Conservation (phyloP, 176 grass and related monocot species). For the Stipa capillata region DNA sequence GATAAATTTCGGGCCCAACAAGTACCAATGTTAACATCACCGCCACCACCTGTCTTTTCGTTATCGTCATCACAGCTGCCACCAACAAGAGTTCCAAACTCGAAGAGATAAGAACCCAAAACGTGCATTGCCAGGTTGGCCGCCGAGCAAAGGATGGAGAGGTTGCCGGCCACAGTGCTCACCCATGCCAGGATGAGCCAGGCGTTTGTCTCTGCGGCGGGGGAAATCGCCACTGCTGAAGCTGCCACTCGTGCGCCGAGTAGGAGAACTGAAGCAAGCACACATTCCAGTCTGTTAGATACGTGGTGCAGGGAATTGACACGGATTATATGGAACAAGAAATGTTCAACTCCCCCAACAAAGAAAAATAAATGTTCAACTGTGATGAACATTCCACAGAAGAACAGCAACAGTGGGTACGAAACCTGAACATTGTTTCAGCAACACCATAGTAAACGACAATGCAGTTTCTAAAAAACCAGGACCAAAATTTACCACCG, state of each 20-base stretch:
- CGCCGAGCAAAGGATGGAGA: slow-evolving; percentile 74
- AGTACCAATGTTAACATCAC: neutral
- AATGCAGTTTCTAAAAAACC: neutral
- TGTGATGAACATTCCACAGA: slow-evolving; percentile 60
- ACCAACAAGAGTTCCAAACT: neutral
- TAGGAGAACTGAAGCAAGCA: slow-evolving; percentile 40
- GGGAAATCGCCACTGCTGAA: slow-evolving; percentile 65
- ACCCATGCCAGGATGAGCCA: slow-evolving; percentile 88
- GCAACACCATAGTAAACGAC: neutral
- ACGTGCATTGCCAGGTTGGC: too few relatives aligned
- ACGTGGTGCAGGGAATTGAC: neutral
- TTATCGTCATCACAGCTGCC: neutral
- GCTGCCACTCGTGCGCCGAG: too few relatives aligned
- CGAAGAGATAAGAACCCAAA: too few relatives aligned
- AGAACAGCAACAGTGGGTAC: slow-evolving; percentile 54
- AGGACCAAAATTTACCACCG: neutral
- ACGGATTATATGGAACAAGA: neutral
- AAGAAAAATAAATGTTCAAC: neutral
- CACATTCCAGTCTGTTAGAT: neutral
- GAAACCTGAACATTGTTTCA: slow-evolving; percentile 40
- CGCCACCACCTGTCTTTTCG: neutral
- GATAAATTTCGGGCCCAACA: neutral
- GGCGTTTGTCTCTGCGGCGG: slow-evolving; percentile 37
- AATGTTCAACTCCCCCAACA: too few relatives aligned
- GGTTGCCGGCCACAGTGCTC: slow-evolving; percentile 84